These are phyloP conservation scores for Fomitopsis pinicola DNA, from an alignment of 1,284 basidiomycete species.

Conservation along the genomic window DNA sequence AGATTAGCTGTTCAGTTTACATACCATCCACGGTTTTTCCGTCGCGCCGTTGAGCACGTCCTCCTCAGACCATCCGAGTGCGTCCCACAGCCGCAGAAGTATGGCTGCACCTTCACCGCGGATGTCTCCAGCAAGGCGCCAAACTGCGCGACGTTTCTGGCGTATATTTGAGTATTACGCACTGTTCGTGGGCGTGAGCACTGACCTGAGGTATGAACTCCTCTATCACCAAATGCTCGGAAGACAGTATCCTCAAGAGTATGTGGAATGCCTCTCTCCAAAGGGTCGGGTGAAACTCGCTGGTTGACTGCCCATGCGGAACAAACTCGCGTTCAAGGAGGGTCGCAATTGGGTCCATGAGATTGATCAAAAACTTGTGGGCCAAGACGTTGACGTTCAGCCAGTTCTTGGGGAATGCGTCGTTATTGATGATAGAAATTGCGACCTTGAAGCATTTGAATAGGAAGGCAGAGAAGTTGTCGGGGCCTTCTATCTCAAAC, in stretches of 20 bases:
- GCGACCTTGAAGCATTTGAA: constrained; percentile 81
- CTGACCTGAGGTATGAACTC: constrained; percentile 87
- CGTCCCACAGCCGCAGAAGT: constrained; percentile 82
- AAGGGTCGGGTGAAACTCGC: constrained; percentile 71
- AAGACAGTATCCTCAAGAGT: constrained; percentile 82
- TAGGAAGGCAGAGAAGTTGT: constrained; percentile 72
- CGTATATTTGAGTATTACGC: constrained; percentile 10
- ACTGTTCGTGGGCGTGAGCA: background rate
- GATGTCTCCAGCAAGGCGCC: constrained; percentile 93
- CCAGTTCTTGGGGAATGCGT: constrained; percentile 91
- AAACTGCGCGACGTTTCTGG: constrained; percentile 90
- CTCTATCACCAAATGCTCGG: constrained; percentile 90
- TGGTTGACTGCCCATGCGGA: constrained; percentile 59
- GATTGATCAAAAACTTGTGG: constrained; percentile 85
- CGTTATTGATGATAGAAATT: constrained; percentile 79
- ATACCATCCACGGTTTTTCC: constrained; percentile 58
- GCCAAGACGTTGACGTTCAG: constrained; percentile 89
- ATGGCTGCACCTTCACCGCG: constrained; percentile 90
- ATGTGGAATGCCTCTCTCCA: constrained; percentile 85
- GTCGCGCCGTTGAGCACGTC: constrained; percentile 41
- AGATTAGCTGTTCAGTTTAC: constrained; percentile 18
- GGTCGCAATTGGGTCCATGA: constrained; percentile 79
- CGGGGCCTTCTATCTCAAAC: constrained; percentile 82
- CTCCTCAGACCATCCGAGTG: constrained; percentile 76
- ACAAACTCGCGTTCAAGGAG: constrained; percentile 82